These are phyloP conservation scores for Hypsizygus ulmarius DNA, from an alignment of 1,284 basidiomycete genomes.

Conservation along the genomic window DNA sequence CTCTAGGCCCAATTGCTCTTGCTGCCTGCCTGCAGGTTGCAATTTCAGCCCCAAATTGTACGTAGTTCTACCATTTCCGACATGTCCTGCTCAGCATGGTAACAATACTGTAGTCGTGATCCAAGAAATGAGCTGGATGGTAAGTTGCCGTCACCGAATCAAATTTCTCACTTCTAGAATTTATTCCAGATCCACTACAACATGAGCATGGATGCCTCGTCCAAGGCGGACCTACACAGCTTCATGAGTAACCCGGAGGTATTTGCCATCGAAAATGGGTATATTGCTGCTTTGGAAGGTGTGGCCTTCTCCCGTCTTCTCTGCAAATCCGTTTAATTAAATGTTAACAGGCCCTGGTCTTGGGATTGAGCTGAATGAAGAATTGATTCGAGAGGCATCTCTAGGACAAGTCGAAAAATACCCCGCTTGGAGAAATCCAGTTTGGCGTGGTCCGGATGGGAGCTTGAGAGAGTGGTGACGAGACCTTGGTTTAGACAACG, in stretches of 20 bases:
- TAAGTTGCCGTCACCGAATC: constrained; percentile 17
- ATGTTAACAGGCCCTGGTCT: constrained; percentile 53
- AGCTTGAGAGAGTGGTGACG: constrained; percentile 32
- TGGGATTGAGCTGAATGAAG: constrained; percentile 69
- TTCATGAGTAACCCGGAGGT: constrained; percentile 57
- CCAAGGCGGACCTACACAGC: constrained; percentile 64
- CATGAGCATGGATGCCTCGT: constrained; percentile 27
- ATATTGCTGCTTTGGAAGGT: constrained; percentile 54
- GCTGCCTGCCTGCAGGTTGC: constrained; percentile 68
- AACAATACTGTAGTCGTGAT: constrained; percentile 45
- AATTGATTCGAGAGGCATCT: constrained; percentile 53
- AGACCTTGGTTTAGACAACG: not conserved
- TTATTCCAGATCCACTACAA: constrained; percentile 69
- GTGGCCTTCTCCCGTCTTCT: constrained; percentile 11
- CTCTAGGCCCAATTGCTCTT: constrained; percentile 69
- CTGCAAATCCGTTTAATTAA: not conserved
- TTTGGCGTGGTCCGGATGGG: constrained; percentile 42
- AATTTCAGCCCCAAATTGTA: constrained; percentile 53
- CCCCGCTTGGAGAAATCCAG: constrained; percentile 58
- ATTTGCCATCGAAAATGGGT: constrained; percentile 61
- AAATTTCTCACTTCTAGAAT: not conserved
- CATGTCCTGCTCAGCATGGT: not conserved
- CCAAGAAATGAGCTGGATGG: constrained; percentile 69
- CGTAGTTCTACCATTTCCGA: constrained; percentile 20
- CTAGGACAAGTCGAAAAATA: constrained; percentile 38